Base-by-base conservation (phyloP, 2,329 filamentous ascomycete species). In the Furcasterigmium furcatum region DNA sequence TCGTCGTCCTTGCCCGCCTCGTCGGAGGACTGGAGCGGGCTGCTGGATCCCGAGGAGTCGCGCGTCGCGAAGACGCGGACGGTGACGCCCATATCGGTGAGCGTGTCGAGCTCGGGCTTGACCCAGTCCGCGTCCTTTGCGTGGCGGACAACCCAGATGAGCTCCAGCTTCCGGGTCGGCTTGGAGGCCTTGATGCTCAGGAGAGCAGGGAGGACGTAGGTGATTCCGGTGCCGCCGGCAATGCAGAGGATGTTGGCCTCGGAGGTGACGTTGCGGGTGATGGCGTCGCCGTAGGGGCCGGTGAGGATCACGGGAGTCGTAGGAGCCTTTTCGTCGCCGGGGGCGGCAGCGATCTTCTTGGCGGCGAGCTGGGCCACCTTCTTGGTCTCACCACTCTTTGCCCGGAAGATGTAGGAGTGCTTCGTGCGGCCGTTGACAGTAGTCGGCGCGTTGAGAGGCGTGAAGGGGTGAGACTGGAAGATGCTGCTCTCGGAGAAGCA, bases 401-500 rank as follows among this genome's bases (percentile, higher is more conserved):
- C 78, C 5, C 80, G 70, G 48, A 84, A 66, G 41, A 83, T 70
- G 53, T 83, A 83, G 14, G 74, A 72, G 52, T 82, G 78, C 32
- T 65, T 62, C 9, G 77, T 70, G 3, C 58, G 52, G 1, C 71
- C 63, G 44, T 66, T 58, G 18, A 60, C 55, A 0, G 68, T 59
- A 7, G 64, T 54, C 0, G 80, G 82, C 0, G 77, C 59, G 44
- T 75, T 82, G 9, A 82, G 67, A 0, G 82, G 80, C 0, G 84
- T 88, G 57, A 88, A 86, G 0, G 85, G 85, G 55, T 89, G 85
- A 0, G 81, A 82, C 61, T 89, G 84, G 82, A 84, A 88, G 54
- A 88, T 74, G 54, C 75, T 84, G 25, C 80, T 68, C 49, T 83
- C 76, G 0, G 81, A 71, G 55, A 89, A 88, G 59, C 77, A 85